These are phyloP conservation scores for Lentinula edodes DNA, from an alignment of 768 basidiomycete species.

Conservation along the genomic window DNA sequence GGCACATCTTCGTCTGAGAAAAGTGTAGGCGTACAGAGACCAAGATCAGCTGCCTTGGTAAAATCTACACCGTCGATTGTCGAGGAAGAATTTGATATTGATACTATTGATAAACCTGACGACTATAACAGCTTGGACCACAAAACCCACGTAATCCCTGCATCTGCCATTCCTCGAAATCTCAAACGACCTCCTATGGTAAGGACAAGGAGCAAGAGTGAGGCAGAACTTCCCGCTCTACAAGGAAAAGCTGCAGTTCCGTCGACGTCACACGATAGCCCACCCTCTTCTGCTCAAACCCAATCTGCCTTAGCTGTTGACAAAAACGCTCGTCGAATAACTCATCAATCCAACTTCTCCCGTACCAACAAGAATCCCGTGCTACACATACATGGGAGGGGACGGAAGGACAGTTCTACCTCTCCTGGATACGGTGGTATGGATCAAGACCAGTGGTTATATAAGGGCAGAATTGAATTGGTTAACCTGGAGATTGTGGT, in stretches of 20 bases:
- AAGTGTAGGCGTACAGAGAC: slow-evolving; percentile 6
- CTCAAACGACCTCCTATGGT: slow-evolving; percentile 25
- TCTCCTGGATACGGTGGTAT: background rate
- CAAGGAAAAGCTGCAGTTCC: slow-evolving; percentile 6
- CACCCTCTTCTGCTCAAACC: background rate
- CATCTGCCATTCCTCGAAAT: background rate
- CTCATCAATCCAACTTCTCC: background rate
- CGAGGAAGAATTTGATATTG: slow-evolving; percentile 16
- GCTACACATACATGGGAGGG: background rate
- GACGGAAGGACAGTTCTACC: background rate
- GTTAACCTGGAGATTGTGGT: slow-evolving; percentile 77
- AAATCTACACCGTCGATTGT: background rate
- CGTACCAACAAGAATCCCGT: background rate
- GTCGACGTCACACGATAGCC: background rate
- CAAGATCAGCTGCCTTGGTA: background rate
- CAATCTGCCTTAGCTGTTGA: background rate
- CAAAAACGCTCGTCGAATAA: background rate
- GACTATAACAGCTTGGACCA: background rate
- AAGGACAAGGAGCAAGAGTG: slow-evolving; percentile 54
- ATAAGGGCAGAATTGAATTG: slow-evolving; percentile 62
- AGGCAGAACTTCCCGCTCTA: slow-evolving; percentile 42
- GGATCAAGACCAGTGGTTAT: slow-evolving; percentile 66
- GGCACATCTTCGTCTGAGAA: slow-evolving; percentile 10
- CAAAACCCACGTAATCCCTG: background rate
- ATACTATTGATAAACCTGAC: slow-evolving; percentile 1